A percentile compares a stretch with the other conserved stretches of the same genome.
These are phyloP conservation scores for Tulasnella sp. DNA, from an alignment of 768 basidiomycete species.

Conservation along the genomic window DNA sequence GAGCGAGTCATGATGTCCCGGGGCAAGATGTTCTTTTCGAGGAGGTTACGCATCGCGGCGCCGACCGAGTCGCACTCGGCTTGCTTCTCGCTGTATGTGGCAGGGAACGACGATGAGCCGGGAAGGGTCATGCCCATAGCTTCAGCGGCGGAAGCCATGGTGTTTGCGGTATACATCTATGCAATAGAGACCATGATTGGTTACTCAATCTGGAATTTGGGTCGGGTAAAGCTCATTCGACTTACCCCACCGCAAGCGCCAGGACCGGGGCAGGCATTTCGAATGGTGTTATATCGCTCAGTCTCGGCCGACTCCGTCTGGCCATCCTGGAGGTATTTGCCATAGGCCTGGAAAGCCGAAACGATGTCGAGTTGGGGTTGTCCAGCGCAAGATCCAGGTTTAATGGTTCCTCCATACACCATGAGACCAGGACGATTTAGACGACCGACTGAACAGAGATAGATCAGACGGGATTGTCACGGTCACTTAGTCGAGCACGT, in stretches of 20 bases:
- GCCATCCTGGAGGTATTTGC: slow-evolving; percentile 86
- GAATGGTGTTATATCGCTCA: slow-evolving; percentile 74
- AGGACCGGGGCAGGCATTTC: slow-evolving; percentile 92
- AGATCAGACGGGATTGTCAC: not conserved
- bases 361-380: slow-evolving; percentile 86
- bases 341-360: slow-evolving; percentile 96
- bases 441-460: slow-evolving; percentile 57
- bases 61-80: slow-evolving; percentile 76
- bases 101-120: slow-evolving; percentile 95
- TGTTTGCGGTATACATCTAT: slow-evolving; percentile 97
- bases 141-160: slow-evolving; percentile 94
- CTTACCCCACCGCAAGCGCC: slow-evolving; percentile 95
- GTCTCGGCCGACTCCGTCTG: slow-evolving; percentile 72
- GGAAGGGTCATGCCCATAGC: slow-evolving; percentile 93
- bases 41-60: slow-evolving; percentile 68
- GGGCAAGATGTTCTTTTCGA: slow-evolving; percentile 87
- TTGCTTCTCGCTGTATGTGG: slow-evolving; percentile 80
- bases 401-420: slow-evolving; percentile 96
- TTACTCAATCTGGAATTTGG: not conserved
- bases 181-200: not conserved
- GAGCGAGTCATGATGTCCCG: slow-evolving; percentile 93
- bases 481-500: slow-evolving; percentile 27
- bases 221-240: slow-evolving; percentile 19
- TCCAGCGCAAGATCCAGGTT: slow-evolving; percentile 83
- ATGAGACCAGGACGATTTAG: slow-evolving; percentile 93